phyloP scores from a whole-genome alignment of 2,329 filamentous ascomycete species.

The Clonostachys solani region DNA sequence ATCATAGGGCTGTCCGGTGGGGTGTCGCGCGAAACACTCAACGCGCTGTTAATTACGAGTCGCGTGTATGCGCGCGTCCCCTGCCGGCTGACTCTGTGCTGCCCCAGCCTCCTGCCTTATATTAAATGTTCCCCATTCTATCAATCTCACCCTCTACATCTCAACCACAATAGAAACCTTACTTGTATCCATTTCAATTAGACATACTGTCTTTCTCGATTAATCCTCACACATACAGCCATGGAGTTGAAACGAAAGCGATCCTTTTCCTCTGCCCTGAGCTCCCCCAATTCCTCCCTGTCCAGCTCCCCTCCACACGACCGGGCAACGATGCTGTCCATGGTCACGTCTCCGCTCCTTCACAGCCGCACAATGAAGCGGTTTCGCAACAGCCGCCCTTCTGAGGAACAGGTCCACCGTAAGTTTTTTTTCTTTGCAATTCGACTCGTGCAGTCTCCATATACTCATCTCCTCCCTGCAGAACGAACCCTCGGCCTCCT shows the following conservation, averaged over 20 bases:
- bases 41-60: no score
- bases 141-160: no score
- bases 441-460: neutral
- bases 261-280: constrained; percentile 52
- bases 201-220: no score
- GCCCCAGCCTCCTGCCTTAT: no score
- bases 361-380: constrained; percentile 58
- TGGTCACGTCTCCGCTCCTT: constrained; percentile 33
- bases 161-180: no score
- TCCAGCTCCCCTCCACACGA: constrained; percentile 28
- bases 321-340: constrained; percentile 19
- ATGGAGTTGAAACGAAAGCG: constrained; percentile 62
- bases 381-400: constrained; percentile 53
- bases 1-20: no score
- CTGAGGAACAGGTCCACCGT: constrained; percentile 52
- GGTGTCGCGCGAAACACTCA: no score
- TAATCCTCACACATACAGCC: neutral
- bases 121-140: no score
- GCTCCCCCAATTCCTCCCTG: constrained; percentile 35
- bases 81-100: no score
- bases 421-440: constrained; percentile 18
- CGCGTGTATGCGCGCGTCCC: no score
- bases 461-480: constrained; percentile 18
- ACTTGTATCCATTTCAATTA: no score
- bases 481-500: constrained; percentile 55